Evolutionary conservation across 768 basidiomycete genomes (phyloP), one percentile per base, ranked within the genome.

Genomic region (Strobilomyces echinocephalus): DNA sequence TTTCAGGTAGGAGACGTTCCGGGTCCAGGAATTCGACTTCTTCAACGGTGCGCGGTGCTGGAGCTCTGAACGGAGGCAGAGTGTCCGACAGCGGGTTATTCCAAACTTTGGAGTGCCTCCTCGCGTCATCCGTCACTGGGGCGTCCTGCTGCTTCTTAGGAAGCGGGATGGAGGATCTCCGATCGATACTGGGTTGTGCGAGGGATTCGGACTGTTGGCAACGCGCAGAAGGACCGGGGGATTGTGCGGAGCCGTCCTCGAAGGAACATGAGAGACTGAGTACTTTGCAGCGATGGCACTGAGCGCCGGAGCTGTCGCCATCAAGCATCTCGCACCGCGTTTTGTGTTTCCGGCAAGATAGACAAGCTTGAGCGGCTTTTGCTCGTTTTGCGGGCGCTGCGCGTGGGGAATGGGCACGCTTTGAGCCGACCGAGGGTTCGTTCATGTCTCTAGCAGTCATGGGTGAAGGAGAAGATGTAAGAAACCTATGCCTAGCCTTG

Each of bases 241-340:
- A 58, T 18, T 66, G 53, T 0, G 53, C 57, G 10, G 64, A 44
- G 16, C 52, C 41, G 4, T 71, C 71, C 48, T 77, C 76, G 47
- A 79, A 79, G 2, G 79, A 80, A 57, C 78, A 79, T 26, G 72
- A 49, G 21, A 76, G 65, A 49, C 63, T 68, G 46, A 79, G 68
- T n/a, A 79, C 76, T 59, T 76, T 75, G 58, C 79, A 79, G 12
- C 78, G 74, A 53, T 79, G 78, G 39, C 78, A 79, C 33, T 75
- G 73, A 28, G 73, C 60, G 24, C 62, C 67, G 30, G 66, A 57
- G 39, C 69, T 63, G 52, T 65, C 60, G n/a, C 65, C 68, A 20
- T 77, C 78, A n/a, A 79, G 69, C 50, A 76, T 67, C 64, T 79
- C 78, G 60, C 78, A 79, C 10, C 77, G 74, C 39, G 75, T 77